Evolutionary conservation across 148 eudicot genomes (phyloP).

Genomic region (Vaccinium vitisidaea): DNA sequence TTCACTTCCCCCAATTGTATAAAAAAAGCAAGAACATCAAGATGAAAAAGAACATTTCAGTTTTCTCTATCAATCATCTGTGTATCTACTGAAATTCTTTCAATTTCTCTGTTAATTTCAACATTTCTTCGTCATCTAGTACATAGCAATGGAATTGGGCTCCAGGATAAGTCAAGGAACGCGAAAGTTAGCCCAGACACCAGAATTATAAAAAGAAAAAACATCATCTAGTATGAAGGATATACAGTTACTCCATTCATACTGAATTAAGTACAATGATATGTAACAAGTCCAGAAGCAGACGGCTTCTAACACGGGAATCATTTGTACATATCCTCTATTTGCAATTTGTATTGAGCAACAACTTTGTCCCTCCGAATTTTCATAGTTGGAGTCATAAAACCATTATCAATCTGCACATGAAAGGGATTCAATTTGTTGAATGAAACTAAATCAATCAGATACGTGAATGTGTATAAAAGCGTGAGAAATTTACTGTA

Average conservation of each 20-base stretch:
- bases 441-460: background rate
- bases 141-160: no score
- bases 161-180: no score
- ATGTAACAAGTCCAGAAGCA: no score
- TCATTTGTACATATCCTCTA: conserved; percentile 64
- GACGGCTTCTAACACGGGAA: background rate
- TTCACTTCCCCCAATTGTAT: no score
- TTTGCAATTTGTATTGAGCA: conserved; percentile 57
- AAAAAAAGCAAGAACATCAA: no score
- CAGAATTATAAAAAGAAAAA: no score
- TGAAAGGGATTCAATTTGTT: background rate
- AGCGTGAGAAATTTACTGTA: conserved; percentile 46
- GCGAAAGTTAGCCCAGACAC: no score
- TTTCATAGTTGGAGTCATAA: conserved; percentile 95
- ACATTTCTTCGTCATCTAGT: no score
- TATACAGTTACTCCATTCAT: background rate
- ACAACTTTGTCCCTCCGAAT: conserved; percentile 78
- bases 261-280: background rate
- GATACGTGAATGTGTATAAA: background rate
- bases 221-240: background rate
- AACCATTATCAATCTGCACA: conserved; percentile 84
- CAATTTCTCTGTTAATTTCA: no score
- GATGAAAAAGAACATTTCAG: no score
- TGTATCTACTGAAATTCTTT: no score
- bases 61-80: no score